A percentile compares a stretch with the other conserved stretches of the same genome.
These are phyloP conservation scores for Psilocybe azurescens DNA, from an alignment of 768 basidiomycete genomes.

Conservation along the genomic window DNA sequence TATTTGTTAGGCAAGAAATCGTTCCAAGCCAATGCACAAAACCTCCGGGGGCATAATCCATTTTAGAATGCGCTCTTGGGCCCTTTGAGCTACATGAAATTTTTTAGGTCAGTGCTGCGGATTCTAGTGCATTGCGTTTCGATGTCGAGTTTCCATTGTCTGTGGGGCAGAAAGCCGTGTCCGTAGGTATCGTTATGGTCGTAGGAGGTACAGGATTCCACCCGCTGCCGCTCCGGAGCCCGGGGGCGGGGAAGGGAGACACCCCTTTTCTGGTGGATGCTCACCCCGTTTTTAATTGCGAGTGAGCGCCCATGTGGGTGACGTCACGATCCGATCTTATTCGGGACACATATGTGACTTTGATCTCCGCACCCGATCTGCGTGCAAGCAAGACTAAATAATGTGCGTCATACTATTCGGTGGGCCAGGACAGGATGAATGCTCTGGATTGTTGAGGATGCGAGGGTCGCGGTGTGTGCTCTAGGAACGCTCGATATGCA, in stretches of 20 bases:
- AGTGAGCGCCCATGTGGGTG: slow-evolving; percentile 17
- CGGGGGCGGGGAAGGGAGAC: neutral
- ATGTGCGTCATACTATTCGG: slow-evolving; percentile 8
- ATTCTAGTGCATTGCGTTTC: neutral
- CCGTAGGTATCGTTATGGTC: too few relatives aligned
- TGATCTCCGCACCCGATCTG: slow-evolving; percentile 17
- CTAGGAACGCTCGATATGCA: neutral
- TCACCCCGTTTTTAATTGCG: slow-evolving; percentile 18
- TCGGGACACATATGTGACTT: neutral
- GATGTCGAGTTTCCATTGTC: too few relatives aligned
- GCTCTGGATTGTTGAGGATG: neutral
- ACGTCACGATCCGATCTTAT: slow-evolving; percentile 23
- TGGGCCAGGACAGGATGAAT: neutral
- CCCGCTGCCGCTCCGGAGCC: neutral
- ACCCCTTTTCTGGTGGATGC: neutral
- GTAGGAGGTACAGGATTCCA: neutral
- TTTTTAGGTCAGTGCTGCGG: neutral
- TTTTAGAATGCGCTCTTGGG: neutral
- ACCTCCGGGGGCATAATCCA: neutral
- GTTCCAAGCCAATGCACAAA: neutral
- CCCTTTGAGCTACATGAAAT: neutral
- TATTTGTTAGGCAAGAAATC: neutral
- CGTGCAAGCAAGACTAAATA: slow-evolving; percentile 8
- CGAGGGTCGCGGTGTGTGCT: neutral
- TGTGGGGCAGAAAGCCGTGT: too few relatives aligned